A percentile compares a stretch with the other conserved stretches of the same genome.
These are phyloP conservation scores for Suhomyces sp. DNA, from an alignment of 805 yeast genomes.

Conservation along the genomic window DNA sequence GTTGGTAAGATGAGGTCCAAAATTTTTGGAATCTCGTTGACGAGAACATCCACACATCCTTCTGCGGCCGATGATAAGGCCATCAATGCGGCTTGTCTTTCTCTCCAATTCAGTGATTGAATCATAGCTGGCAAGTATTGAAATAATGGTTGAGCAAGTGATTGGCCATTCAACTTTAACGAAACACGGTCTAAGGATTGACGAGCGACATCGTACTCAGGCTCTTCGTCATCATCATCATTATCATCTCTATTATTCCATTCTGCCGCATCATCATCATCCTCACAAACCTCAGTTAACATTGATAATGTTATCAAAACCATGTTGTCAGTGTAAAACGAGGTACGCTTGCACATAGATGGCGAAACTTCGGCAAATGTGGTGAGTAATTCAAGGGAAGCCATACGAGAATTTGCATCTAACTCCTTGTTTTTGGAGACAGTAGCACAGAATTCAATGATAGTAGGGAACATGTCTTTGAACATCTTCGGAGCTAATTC, in stretches of 20 bases:
- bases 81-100: conserved; percentile 95
- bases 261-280: conserved; percentile 79
- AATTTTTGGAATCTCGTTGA: conserved; percentile 74
- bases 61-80: conserved; percentile 96
- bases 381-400: conserved; percentile 84
- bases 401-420: conserved; percentile 75
- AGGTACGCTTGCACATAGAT: conserved; percentile 84
- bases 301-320: conserved; percentile 72
- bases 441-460: conserved; percentile 79
- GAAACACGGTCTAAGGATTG: conserved; percentile 92
- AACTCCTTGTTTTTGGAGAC: conserved; percentile 79
- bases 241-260: conserved; percentile 86
- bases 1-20: conserved; percentile 83
- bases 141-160: conserved; percentile 82
- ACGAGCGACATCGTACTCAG: conserved; percentile 86
- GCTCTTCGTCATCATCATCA: conserved; percentile 73
- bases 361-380: conserved; percentile 94
- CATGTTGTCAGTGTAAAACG: conserved; percentile 66
- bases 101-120: conserved; percentile 78
- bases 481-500: conserved; percentile 94
- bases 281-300: conserved; percentile 90
- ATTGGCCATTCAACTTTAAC: conserved; percentile 76
- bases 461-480: conserved; percentile 84
- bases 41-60: conserved; percentile 89
- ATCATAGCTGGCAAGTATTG: conserved; percentile 84